phyloP scores from a whole-genome alignment of 345 rosid species.

The Raphanus raphanistrum region DNA sequence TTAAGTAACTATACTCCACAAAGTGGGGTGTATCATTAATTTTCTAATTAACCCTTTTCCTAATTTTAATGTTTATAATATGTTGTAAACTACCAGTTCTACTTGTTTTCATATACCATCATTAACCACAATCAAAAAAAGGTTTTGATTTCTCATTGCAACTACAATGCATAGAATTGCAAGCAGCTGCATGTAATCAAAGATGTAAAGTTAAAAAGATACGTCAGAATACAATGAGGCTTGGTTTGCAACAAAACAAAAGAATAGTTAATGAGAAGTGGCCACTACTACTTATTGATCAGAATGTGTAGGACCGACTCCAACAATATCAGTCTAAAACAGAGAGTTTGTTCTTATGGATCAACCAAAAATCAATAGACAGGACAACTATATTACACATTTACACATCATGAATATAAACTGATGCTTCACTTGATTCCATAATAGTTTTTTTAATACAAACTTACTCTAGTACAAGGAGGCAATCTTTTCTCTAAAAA shows the following conservation, averaged over 20 bases:
- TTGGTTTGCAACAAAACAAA: not conserved
- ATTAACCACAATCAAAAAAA: slow-evolving; percentile 3
- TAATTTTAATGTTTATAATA: slow-evolving; percentile 5
- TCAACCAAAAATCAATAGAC: not conserved
- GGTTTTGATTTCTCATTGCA: slow-evolving; percentile 16
- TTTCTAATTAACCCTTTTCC: slow-evolving; percentile 36
- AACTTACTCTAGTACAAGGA: not conserved
- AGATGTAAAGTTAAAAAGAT: not conserved
- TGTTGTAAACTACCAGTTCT: slow-evolving; percentile 13
- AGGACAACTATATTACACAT: not conserved
- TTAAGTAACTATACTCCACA: not conserved
- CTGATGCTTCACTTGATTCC: not conserved
- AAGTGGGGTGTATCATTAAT: slow-evolving; percentile 10
- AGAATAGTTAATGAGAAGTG: not conserved
- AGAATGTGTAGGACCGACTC: not conserved
- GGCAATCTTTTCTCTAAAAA: not conserved
- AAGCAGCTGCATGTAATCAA: not conserved
- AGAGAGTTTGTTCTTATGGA: not conserved
- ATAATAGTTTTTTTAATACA: not conserved
- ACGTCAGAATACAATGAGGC: not conserved
- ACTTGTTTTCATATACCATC: slow-evolving; percentile 12
- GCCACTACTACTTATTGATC: not conserved
- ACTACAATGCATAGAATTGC: not conserved
- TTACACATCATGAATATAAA: not conserved
- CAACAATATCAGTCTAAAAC: not conserved